These are phyloP conservation scores for Aureobasidium namibiae DNA, from an alignment of 2,329 filamentous ascomycete species.

Conservation along the genomic window DNA sequence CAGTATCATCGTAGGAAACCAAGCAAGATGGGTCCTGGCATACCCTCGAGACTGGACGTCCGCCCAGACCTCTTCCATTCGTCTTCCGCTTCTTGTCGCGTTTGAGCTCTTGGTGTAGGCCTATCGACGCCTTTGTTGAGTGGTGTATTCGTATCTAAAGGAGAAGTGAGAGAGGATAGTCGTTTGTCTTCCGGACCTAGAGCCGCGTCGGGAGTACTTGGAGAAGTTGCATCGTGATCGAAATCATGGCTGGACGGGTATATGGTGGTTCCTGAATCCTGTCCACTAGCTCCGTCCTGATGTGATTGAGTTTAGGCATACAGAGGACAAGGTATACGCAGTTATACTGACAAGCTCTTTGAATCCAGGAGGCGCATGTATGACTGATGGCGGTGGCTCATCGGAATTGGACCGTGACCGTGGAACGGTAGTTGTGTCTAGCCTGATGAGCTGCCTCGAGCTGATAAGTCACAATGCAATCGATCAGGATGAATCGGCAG, in stretches of 20 bases:
- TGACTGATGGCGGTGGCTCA: conserved; percentile 81
- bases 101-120: conserved; percentile 76
- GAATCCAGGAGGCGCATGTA: conserved; percentile 81
- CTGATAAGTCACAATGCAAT: conserved; percentile 8
- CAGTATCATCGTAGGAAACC: not conserved
- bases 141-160: conserved; percentile 66
- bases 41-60: conserved; percentile 70
- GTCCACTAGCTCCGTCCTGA: not conserved
- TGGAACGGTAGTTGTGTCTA: conserved; percentile 37
- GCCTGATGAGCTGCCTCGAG: conserved; percentile 28
- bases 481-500: not conserved
- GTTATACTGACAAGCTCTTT: conserved; percentile 60
- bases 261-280: conserved; percentile 18
- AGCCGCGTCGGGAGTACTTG: conserved; percentile 27
- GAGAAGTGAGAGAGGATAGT: conserved; percentile 43
- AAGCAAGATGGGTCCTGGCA: conserved; percentile 19
- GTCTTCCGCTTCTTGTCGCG: conserved; percentile 63
- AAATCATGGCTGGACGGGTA: conserved; percentile 23
- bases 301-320: not conserved
- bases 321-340: not conserved
- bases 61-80: conserved; percentile 49
- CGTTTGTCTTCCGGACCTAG: conserved; percentile 21
- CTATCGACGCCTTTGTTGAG: conserved; percentile 46
- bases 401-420: conserved; percentile 47
- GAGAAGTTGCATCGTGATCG: conserved; percentile 29